Conservation (phyloP, 176 grass and related monocot species). For the Carex parvula region DNA sequence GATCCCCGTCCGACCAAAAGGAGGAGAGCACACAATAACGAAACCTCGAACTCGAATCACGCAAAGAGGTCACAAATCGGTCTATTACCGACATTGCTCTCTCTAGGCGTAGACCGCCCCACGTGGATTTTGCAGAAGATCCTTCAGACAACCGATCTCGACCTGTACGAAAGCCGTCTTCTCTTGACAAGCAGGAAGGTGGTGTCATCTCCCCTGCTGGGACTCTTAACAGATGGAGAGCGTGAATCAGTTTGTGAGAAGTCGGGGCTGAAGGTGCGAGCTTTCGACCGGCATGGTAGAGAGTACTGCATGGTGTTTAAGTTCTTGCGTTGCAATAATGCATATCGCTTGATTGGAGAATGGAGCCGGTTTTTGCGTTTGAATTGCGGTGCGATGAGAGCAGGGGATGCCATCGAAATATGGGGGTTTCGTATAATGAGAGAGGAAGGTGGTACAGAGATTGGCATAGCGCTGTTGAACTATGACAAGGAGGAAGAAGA, state of each 20-base stretch:
- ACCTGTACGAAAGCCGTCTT: neutral
- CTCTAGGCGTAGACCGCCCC: neutral
- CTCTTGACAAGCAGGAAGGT: neutral
- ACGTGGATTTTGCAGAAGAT: neutral
- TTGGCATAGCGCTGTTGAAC: neutral
- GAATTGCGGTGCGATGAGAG: neutral
- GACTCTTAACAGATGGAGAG: neutral
- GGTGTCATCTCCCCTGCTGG: neutral
- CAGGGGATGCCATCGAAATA: neutral
- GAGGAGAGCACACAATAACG: neutral
- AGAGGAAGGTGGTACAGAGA: neutral
- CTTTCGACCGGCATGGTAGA: neutral
- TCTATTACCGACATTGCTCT: neutral
- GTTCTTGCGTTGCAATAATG: neutral
- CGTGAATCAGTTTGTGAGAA: neutral
- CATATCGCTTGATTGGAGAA: neutral
- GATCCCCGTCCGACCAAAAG: neutral
- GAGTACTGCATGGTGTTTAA: neutral
- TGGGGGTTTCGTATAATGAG: neutral
- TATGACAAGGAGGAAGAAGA: neutral
- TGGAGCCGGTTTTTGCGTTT: neutral
- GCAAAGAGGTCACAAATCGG: neutral
- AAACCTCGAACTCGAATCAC: neutral
- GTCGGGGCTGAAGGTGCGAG: neutral
- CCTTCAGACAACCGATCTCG: neutral